Evolutionary conservation across 2,329 filamentous ascomycete genomes (phyloP), one percentile per base, ranked within the genome.

Genomic region (Ustulina deusta): DNA sequence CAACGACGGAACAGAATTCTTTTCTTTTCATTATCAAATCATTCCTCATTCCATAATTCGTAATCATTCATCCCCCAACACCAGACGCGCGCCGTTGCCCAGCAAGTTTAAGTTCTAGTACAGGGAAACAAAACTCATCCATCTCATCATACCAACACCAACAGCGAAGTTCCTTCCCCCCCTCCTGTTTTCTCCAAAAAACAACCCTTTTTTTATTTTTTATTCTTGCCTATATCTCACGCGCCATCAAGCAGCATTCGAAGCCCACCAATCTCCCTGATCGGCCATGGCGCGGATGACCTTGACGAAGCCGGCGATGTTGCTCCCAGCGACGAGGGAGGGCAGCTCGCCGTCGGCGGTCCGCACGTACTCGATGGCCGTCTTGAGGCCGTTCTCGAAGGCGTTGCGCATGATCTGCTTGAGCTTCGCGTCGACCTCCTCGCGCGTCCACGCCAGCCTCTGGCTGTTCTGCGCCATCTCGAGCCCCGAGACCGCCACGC

Each of bases 401-500:
- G 93, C 95, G 73, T 89, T 87, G 86, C 95, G 91, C 96, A 99
- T 99, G 84, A 98, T 98, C 75, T 82, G 85, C 87, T 97, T 94
- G 78, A 99, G 90, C 84, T 93, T 93, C 74, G 86, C 84, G 83
- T 98, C 95, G 72, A 98, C 96, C 85, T 97, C 92, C 85, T 97
- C 92, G 54, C 86, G 78, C 32, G 93, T 92, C 96, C 96, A 99
- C 78, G 84, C 87, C 73, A 97, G 86, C 69, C 95, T 91, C 81
- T 81, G 84, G 73, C 91, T 95, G 89, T 99, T 98, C 89, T 99
- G 96, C 7, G 95, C 94, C 96, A 99, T 99, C 88, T 99, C 96
- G 51, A 99, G 89, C 75, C 96, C 96, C 2, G 94, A 97, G 46
- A 99, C 96, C 65, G 96, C 96, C 65, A 98, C 96, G 86, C 96